Evolutionary conservation across 768 basidiomycete species (phyloP).

Genomic region (Phaeolepiota aurea): DNA sequence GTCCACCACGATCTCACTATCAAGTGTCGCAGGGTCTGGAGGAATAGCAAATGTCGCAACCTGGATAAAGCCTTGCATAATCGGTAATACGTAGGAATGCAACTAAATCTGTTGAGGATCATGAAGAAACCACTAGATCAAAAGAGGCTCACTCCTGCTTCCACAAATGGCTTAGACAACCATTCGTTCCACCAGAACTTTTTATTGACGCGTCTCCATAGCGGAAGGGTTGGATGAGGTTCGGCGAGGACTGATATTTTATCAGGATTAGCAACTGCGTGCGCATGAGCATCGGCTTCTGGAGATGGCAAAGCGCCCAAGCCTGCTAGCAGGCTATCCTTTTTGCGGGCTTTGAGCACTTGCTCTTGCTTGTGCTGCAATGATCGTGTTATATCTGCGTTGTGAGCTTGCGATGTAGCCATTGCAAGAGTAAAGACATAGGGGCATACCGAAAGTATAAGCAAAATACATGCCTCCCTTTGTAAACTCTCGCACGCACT

Average conservation of each 20-base stretch:
- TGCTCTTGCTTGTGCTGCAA: constrained; percentile 74
- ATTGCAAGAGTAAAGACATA: background rate
- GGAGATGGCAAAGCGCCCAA: constrained; percentile 41
- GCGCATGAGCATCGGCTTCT: constrained; percentile 13
- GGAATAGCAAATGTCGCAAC: constrained; percentile 59
- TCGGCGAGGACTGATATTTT: constrained; percentile 54
- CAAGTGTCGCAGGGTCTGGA: constrained; percentile 31
- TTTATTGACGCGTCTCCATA: constrained; percentile 86
- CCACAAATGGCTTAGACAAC: constrained; percentile 76
- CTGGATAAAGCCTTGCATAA: constrained; percentile 93
- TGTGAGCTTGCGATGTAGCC: constrained; percentile 4
- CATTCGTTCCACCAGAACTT: constrained; percentile 98
- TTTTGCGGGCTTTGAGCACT: constrained; percentile 44
- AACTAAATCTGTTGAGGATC: too few species aligned
- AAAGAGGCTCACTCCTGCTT: constrained; percentile 75
- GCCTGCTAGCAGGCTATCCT: constrained; percentile 51
- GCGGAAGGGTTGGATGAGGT: constrained; percentile 68
- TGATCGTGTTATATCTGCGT: constrained; percentile 71
- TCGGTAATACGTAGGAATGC: constrained; percentile 80
- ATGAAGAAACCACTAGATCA: too few species aligned
- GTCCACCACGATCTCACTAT: constrained; percentile 49
- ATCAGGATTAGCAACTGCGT: constrained; percentile 16
- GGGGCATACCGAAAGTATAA: constrained; percentile 65
- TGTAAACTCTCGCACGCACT: constrained; percentile 67
- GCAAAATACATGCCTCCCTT: constrained; percentile 90